Evolutionary conservation across 495 filamentous ascomycete species (phyloP).

Genomic region (Xylaria longipes): DNA sequence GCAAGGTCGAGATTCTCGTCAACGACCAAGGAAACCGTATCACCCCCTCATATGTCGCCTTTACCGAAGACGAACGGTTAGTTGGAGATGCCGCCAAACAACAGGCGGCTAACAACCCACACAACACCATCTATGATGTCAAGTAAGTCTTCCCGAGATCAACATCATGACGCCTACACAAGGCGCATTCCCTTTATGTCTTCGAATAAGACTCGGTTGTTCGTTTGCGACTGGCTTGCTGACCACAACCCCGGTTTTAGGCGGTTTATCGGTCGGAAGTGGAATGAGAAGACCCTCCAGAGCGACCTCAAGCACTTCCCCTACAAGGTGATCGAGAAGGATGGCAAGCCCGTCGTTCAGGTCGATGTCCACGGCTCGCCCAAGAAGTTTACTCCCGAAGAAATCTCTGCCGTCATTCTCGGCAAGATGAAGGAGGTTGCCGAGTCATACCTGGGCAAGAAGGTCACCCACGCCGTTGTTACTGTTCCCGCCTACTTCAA

Average conservation of each 20-base stretch:
- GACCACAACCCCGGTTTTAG: conserved; percentile 46
- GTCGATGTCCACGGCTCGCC: conserved; percentile 76
- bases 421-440: conserved; percentile 98
- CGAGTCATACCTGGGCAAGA: conserved; percentile 91
- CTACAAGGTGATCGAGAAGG: conserved; percentile 81
- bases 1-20: conserved; percentile 96
- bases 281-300: conserved; percentile 83
- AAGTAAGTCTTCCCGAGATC: conserved; percentile 66
- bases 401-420: conserved; percentile 86
- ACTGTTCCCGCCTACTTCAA: conserved; percentile 99
- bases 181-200: neutral
- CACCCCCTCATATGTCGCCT: conserved; percentile 97
- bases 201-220: neutral
- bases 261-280: conserved; percentile 91
- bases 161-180: neutral
- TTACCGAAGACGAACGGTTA: conserved; percentile 95
- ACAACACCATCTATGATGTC: conserved; percentile 87
- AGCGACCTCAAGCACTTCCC: conserved; percentile 88
- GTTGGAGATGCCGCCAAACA: conserved; percentile 99
- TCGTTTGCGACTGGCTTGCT: conserved; percentile 32
- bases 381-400: conserved; percentile 85
- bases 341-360: conserved; percentile 80
- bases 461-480: conserved; percentile 95
- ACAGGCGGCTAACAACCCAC: conserved; percentile 93
- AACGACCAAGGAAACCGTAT: conserved; percentile 99